phyloP scores from a whole-genome alignment of 176 grass and related monocot genomes.

The Rhynchospora pubera region DNA sequence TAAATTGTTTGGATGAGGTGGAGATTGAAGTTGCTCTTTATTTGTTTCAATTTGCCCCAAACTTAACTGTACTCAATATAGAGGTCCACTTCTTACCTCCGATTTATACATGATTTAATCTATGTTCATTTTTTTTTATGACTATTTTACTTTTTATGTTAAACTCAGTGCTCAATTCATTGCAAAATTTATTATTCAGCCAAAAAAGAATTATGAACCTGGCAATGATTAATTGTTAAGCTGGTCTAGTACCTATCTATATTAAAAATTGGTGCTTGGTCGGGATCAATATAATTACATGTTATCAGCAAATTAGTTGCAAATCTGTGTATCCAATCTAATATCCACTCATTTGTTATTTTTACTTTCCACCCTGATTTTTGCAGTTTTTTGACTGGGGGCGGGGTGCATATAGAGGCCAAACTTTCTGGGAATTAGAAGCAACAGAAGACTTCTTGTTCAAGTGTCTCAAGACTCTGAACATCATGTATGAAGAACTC shows the following conservation, averaged over 20 bases:
- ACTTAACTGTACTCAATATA: conserved; percentile 21
- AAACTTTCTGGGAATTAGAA: background rate
- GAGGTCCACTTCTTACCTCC: background rate
- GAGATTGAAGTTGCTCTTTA: conserved; percentile 24
- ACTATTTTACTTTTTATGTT: no score
- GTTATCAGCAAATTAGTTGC: background rate
- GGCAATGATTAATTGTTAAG: no score
- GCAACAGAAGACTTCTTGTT: no score
- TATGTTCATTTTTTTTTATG: no score
- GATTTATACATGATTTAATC: no score
- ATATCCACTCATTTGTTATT: background rate
- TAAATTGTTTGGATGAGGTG: conserved; percentile 3
- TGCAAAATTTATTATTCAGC: no score
- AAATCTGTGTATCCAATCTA: background rate
- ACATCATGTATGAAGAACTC: no score
- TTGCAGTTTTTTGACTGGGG: background rate
- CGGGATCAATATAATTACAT: no score
- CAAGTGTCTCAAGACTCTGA: background rate
- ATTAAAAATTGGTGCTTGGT: background rate
- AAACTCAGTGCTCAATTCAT: no score
- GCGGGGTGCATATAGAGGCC: no score
- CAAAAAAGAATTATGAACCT: no score
- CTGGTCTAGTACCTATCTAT: no score
- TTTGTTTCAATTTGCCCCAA: conserved; percentile 38
- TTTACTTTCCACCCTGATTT: background rate